phyloP scores from a whole-genome alignment of 805 yeast species.

The Spathaspora sp. region DNA sequence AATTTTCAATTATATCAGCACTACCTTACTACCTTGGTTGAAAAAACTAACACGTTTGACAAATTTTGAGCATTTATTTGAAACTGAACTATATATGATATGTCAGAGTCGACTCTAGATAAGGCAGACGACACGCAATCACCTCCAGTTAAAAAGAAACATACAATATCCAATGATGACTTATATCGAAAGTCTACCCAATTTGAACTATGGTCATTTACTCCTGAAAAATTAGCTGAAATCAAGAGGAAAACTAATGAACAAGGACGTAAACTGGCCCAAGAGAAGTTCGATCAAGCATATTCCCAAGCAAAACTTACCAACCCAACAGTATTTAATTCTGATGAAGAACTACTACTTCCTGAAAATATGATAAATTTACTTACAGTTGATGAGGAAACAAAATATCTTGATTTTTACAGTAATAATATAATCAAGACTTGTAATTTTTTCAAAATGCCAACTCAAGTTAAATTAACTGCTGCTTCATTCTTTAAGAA shows the following conservation, averaged over 20 bases:
- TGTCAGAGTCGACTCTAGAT: constrained; percentile 44
- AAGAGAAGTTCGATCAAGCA: constrained; percentile 24
- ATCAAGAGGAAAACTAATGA: constrained; percentile 50
- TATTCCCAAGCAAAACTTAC: constrained; percentile 14
- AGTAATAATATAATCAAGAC: constrained; percentile 68
- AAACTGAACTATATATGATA: no score
- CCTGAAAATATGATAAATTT: constrained; percentile 33
- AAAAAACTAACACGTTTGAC: no score
- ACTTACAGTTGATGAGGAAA: constrained; percentile 69
- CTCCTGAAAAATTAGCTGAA: constrained; percentile 50
- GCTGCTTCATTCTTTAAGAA: constrained; percentile 78
- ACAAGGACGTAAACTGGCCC: constrained; percentile 44
- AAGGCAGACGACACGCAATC: constrained; percentile 38
- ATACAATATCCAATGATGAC: constrained; percentile 70
- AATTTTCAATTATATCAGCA: no score
- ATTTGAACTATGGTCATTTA: constrained; percentile 81
- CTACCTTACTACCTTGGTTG: background rate
- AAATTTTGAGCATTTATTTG: no score
- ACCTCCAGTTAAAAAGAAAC: constrained; percentile 6
- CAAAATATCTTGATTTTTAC: constrained; percentile 62
- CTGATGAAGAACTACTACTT: constrained; percentile 24
- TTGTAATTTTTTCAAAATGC: constrained; percentile 72
- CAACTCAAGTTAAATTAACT: constrained; percentile 85
- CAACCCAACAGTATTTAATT: constrained; percentile 26
- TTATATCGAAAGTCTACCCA: constrained; percentile 85